Evolutionary conservation across 768 basidiomycete species (phyloP), one percentile per base, ranked within the genome.

Genomic region (Boletus fagicola): DNA sequence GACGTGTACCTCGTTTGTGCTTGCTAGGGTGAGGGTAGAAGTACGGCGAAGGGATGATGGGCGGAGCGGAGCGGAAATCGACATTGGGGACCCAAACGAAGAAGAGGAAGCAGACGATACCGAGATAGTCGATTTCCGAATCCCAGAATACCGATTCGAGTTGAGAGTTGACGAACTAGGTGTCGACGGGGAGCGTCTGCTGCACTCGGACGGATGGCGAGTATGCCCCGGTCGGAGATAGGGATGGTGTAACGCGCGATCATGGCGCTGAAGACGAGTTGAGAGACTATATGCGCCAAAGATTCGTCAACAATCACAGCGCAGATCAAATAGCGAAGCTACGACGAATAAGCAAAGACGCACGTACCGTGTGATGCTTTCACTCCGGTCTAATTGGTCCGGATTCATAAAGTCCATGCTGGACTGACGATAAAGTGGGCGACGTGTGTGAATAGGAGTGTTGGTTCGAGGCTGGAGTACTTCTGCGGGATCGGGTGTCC

Each of bases 351-450:
- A 5, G 36, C 18, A 55, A 46, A 38, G 13, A 58, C 51, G 38
- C n/a, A 77, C 83, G 53, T 72, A 91, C 90, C 83, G 80, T 54
- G 80, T 77, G 66, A 90, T 84, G 51, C 76, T 76, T 51, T 83
- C 78, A 54, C 78, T 82, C 49, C 53, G 60, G 48, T 74, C 67
- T 40, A 74, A 76, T 51, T 78, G 77, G 31, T 79, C 71, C 12
- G 70, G 71, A 57, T 80, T 82, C 73, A 93, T 83, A 62, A 91
- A 92, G 67, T 93, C 91, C 91, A 92, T 92, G 69, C 89, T 90
- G 24, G 89, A 90, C 75, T 90, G 89, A 56, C 87, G 79, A 72
- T 90, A 89, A 26, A 91, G 75, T 18, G 85, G 85, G 18, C 72
- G 71, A 33, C 85, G 81, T 54, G 77, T 78, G 36, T 70, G 72